phyloP scores from a whole-genome alignment of 805 yeast species.

The Saccharomycopsis oosterbeekiorum region DNA sequence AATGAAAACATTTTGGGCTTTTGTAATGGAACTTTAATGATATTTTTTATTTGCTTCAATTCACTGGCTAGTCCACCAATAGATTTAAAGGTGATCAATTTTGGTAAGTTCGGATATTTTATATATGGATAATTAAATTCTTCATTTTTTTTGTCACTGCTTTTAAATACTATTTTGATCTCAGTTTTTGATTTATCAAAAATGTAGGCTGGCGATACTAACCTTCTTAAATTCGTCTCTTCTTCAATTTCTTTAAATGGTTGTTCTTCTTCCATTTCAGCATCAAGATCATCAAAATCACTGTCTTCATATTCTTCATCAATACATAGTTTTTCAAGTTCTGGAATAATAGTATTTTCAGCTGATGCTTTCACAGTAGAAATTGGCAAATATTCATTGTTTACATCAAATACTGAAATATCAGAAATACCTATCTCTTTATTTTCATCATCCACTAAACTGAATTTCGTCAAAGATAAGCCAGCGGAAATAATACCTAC shows the following conservation, averaged over 20 bases:
- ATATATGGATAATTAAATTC: slow-evolving; percentile 10
- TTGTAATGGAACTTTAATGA: slow-evolving; percentile 72
- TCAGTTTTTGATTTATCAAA: slow-evolving; percentile 31
- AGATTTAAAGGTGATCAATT: slow-evolving; percentile 35
- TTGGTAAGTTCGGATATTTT: slow-evolving; percentile 36
- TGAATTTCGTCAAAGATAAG: slow-evolving; percentile 26
- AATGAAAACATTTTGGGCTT: slow-evolving; percentile 67
- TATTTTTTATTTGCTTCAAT: slow-evolving; percentile 48
- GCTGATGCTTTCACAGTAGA: slow-evolving; percentile 16
- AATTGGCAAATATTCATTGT: slow-evolving; percentile 22
- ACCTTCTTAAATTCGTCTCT: slow-evolving; percentile 20
- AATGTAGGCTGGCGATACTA: slow-evolving; percentile 39
- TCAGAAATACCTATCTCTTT: slow-evolving; percentile 21
- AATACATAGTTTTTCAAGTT: slow-evolving; percentile 16
- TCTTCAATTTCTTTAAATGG: slow-evolving; percentile 9
- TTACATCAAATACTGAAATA: slow-evolving; percentile 26
- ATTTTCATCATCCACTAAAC: slow-evolving; percentile 14
- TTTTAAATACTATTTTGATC: slow-evolving; percentile 12
- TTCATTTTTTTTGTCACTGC: neutral
- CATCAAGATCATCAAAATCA: slow-evolving; percentile 3
- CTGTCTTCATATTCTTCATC: slow-evolving; percentile 2
- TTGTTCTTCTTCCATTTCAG: neutral
- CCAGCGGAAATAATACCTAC: slow-evolving; percentile 57
- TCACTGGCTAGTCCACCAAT: slow-evolving; percentile 76
- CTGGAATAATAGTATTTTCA: slow-evolving; percentile 18